Base-by-base conservation (phyloP, 805 yeast genomes). In the Candida suzukii region DNA sequence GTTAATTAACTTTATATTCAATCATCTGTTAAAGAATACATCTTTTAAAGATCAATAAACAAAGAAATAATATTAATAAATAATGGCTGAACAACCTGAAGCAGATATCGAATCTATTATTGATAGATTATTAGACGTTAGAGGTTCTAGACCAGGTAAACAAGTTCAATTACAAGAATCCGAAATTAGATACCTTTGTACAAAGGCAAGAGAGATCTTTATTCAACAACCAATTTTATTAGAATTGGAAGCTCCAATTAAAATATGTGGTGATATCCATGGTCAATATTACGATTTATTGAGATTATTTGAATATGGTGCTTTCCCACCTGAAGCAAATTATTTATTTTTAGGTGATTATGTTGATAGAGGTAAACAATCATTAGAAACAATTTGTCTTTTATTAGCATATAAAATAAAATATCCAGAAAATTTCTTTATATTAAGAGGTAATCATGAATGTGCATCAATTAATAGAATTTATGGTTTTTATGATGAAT, bases 241-340 rank as follows among this genome's bases (percentile, higher is more conserved):
- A 56, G 99, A 91, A 64, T 75, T 91, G 53, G 98, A 93, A 67
- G 98, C 99, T 18, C 99, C 99, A 43, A 91, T 91, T 57, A 90
- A 88, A 66, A 84, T 84, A 45, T 88, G 96, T 70, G 99, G 99
- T 66, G 99, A 91, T 65, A 93, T 91, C 58, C 99, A 91, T 65
- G 99, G 99, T 43, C 99, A 91, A 68, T 91, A 93, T 67, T 91
- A 91, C 61, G 99, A 91, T 66, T 77, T 91, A 56, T 75, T 91
- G 62, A 83, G 99, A 66, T 76, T 91, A 55, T 91, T 91, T 58
- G 98, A 93, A 70, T 91, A 91, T 60, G 98, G 99, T 56, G 99
- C 98, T 2, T 91, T 93, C 74, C 99, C 99, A 2, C 99, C 99
- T 12, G 98, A 93, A 64, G 95, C 98, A 17, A 91, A 91, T 70